Conservation (phyloP, 305 asterid species). For the Petunia hybrid region DNA sequence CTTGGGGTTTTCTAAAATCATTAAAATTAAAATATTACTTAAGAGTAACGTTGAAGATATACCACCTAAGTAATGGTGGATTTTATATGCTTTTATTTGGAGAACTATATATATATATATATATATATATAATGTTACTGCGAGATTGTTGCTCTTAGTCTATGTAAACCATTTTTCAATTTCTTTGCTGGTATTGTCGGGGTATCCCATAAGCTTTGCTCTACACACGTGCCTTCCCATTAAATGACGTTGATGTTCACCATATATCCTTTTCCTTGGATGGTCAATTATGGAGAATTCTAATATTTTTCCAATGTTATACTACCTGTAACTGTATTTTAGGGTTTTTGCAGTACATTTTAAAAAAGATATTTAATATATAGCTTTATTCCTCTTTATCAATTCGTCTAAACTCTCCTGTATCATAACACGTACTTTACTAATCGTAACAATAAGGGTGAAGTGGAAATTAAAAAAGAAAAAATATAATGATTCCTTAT, state of each 20-base stretch:
- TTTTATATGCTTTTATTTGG: neutral
- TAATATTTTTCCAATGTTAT: too few relatives aligned
- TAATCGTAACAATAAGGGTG: too few relatives aligned
- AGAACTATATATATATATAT: neutral
- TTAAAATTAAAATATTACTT: conserved; percentile 12
- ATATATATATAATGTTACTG: neutral
- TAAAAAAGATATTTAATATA: too few relatives aligned
- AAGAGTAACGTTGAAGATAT: conserved; percentile 49
- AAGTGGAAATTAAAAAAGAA: too few relatives aligned
- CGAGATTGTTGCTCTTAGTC: conserved; percentile 6
- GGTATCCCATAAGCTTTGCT: conserved; percentile 41
- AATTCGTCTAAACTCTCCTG: too few relatives aligned
- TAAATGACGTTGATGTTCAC: conserved; percentile 4
- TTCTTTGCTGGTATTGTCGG: conserved; percentile 25
- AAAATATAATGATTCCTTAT: too few relatives aligned
- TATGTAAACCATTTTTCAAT: neutral
- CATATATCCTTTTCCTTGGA: conserved; percentile 29
- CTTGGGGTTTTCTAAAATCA: neutral
- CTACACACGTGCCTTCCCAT: conserved; percentile 44
- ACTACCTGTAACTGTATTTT: too few relatives aligned
- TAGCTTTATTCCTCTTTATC: too few relatives aligned
- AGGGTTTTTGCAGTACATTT: too few relatives aligned
- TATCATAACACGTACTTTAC: too few relatives aligned
- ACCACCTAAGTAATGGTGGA: conserved; percentile 11
- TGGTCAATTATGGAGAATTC: conserved; percentile 16